Percentiles rank a stretch among this genome's conserved stretches.
phyloP scores from a whole-genome alignment of 2,329 filamentous ascomycete genomes.

The Penicillium sp. region DNA sequence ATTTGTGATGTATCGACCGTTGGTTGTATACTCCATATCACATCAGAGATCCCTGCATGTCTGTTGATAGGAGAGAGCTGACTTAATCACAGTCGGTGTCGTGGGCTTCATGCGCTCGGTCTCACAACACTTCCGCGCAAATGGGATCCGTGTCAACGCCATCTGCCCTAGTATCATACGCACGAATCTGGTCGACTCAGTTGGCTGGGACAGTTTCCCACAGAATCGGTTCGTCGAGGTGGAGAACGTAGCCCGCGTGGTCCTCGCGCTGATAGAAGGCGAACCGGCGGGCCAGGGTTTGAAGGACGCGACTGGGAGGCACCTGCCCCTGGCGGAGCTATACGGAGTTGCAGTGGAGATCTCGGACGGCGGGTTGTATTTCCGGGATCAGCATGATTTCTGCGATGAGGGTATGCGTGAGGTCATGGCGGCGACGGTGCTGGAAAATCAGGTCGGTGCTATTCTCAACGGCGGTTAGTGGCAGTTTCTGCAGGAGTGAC shows the following conservation, averaged over 20 bases:
- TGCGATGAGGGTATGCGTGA: conserved; percentile 25
- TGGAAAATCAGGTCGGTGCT: conserved; percentile 31
- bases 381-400: conserved; percentile 17
- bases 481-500: neutral
- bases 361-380: conserved; percentile 18
- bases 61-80: neutral
- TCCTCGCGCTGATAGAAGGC: conserved; percentile 16
- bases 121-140: conserved; percentile 33
- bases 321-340: conserved; percentile 8
- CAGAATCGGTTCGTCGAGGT: conserved; percentile 15
- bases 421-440: conserved; percentile 31
- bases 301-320: conserved; percentile 10
- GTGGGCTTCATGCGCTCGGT: conserved; percentile 44
- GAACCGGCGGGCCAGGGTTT: conserved; percentile 14
- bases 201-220: conserved; percentile 20
- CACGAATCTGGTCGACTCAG: conserved; percentile 17
- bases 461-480: conserved; percentile 14
- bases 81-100: conserved; percentile 27
- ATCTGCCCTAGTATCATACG: conserved; percentile 32
- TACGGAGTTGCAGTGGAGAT: conserved; percentile 19
- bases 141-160: conserved; percentile 42
- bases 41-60: neutral
- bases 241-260: conserved; percentile 13
- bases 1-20: neutral
- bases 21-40: neutral